phyloP scores from a whole-genome alignment of 805 yeast genomes.

The Ogataea wickerhamii region DNA sequence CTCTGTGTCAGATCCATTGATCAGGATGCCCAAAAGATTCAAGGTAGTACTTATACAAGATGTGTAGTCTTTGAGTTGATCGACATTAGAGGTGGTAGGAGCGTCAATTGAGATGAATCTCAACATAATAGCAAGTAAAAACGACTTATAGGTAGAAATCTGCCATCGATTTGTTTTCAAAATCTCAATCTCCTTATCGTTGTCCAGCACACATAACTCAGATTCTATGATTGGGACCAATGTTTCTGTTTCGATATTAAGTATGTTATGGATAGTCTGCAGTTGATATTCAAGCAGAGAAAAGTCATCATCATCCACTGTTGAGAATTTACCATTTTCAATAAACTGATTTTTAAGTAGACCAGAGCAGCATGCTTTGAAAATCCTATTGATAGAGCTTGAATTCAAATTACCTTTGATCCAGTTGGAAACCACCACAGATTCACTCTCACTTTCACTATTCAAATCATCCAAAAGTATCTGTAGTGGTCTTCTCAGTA shows the following conservation, averaged over 20 bases:
- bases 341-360: constrained; percentile 40
- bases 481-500: constrained; percentile 62
- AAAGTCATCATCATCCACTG: constrained; percentile 51
- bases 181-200: constrained; percentile 38
- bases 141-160: constrained; percentile 58
- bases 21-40: constrained; percentile 40
- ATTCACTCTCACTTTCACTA: constrained; percentile 40
- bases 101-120: constrained; percentile 39
- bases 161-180: constrained; percentile 44
- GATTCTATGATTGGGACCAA: constrained; percentile 48
- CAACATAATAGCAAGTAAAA: constrained; percentile 43
- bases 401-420: constrained; percentile 39
- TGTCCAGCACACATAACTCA: constrained; percentile 58
- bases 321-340: constrained; percentile 23
- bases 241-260: constrained; percentile 41
- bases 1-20: constrained; percentile 56
- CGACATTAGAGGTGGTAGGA: constrained; percentile 17
- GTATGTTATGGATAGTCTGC: constrained; percentile 47
- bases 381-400: constrained; percentile 59
- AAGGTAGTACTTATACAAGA: constrained; percentile 42
- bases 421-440: constrained; percentile 47
- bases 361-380: constrained; percentile 53
- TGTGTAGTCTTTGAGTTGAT: constrained; percentile 28
- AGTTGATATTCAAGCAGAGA: constrained; percentile 61
- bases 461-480: constrained; percentile 62